Base-by-base conservation (phyloP, 371 early-diverging fungal species). In the Funneliformis caledonium region DNA sequence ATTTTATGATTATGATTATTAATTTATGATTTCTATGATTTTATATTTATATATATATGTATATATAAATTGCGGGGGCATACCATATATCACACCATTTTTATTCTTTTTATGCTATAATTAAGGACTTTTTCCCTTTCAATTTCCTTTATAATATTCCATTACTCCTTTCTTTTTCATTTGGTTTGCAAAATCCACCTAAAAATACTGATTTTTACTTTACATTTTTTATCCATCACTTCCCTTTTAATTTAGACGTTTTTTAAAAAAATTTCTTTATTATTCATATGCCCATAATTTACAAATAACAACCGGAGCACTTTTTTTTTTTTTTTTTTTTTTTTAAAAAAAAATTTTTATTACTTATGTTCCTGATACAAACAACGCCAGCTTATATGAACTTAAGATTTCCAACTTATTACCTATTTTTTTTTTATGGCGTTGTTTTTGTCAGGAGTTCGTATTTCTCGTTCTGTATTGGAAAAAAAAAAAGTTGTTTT, bases 401-500 rank as follows among this genome's bases (percentile, higher is more conserved):
- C n/a, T 47, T 70, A 14, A 45, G 16, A 4, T 42, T 70, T n/a
- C 42, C 48, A 47, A 43, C 67, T 65, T 33, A 42, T 37, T 37
- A 37, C 16, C 5, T 67, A 22, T 67, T 14, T 37, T 16, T 65
- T 37, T 22, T 22, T 70, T 45, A 47, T 47, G 42, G 70, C 70
- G 47, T 70, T 42, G 70, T 70, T 70, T 22, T 70, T 12, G 70
- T 70, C 70, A 47, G 70, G 70, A 8, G 14, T 70, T 70, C 48
- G 70, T 70, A 70, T 70, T 70, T 70, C 42, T 26, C 45, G 42
- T 19, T 47, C 43, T 70, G 70, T 45, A 70, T 45, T 26, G 26
- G 26, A 22, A 22, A 56, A 56, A 70, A 70, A 70, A 70, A 70
- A 70, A 70, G 70, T 43, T 70, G 70, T 70, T 70, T 70, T 70